Evolutionary conservation across 352 stramenopile genomes (phyloP).

Genomic region (Phytophthora megakarya): DNA sequence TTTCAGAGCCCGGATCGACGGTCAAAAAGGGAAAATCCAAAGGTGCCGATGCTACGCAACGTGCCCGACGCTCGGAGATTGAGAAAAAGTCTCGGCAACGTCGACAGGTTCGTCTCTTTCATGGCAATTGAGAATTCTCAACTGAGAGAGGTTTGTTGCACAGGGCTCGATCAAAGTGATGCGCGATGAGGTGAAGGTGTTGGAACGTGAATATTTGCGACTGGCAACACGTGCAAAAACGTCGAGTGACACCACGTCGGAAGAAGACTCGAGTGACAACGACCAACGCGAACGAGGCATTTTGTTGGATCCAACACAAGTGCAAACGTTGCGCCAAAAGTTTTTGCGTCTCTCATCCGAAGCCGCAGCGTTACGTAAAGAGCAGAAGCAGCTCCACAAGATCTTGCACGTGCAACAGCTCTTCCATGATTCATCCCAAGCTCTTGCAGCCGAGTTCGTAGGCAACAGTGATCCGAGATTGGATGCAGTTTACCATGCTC

Average conservation of each 20-base stretch:
- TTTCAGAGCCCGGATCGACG: conserved; percentile 3
- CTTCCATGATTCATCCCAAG: conserved; percentile 48
- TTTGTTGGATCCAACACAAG: conserved; percentile 36
- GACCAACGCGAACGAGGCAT: conserved; percentile 28
- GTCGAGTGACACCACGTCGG: conserved; percentile 11
- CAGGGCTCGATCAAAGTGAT: conserved; percentile 55
- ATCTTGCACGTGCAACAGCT: conserved; percentile 65
- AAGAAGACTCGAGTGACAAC: conserved; percentile 23
- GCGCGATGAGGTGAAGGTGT: conserved; percentile 52
- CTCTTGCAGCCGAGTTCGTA: conserved; percentile 38
- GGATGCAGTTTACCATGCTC: conserved; percentile 39
- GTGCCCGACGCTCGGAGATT: conserved; percentile 60
- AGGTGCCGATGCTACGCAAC: conserved; percentile 22
- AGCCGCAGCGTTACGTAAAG: conserved; percentile 47
- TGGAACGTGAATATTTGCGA: conserved; percentile 52
- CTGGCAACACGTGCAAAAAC: conserved; percentile 20
- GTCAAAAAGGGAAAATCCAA: conserved; percentile 7
- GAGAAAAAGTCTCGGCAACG: conserved; percentile 64
- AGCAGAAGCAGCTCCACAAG: conserved; percentile 52
- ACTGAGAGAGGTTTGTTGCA: not conserved
- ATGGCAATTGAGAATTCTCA: not conserved
- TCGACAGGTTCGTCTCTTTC: conserved; percentile 30
- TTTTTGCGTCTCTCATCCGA: conserved; percentile 50
- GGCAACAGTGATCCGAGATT: conserved; percentile 24
- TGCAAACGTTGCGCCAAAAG: conserved; percentile 32